Conservation (phyloP, 805 yeast species). For the Hanseniaspora valbyensis region DNA sequence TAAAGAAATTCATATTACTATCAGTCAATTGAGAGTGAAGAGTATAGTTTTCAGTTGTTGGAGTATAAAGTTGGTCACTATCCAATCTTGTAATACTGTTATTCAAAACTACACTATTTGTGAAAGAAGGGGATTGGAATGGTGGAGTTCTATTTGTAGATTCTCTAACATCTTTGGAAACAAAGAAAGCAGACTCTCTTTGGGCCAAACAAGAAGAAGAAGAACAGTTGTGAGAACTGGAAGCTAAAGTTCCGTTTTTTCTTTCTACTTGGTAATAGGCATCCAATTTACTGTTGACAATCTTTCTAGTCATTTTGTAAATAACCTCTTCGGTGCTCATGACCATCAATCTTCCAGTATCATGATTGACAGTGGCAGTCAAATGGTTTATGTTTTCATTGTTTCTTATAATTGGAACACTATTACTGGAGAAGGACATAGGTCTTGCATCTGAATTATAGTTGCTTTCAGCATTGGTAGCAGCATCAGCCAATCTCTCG, state of each 20-base stretch:
- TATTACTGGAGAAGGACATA: neutral
- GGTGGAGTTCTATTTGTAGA: slow-evolving; percentile 5
- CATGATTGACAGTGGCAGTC: neutral
- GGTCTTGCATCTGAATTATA: neutral
- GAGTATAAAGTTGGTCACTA: neutral
- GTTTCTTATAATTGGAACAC: neutral
- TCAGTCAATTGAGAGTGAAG: neutral
- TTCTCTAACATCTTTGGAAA: slow-evolving; percentile 12
- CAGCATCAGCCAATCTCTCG: neutral
- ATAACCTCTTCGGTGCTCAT: neutral
- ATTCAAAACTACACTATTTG: neutral
- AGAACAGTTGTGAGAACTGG: neutral
- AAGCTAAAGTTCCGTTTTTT: neutral
- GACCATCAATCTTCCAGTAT: slow-evolving; percentile 11
- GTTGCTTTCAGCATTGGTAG: neutral
- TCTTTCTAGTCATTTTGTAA: neutral
- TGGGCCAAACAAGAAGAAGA: neutral
- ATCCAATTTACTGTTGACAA: neutral
- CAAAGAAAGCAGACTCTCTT: slow-evolving; percentile 7
- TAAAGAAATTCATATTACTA: neutral
- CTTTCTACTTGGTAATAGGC: slow-evolving; percentile 2
- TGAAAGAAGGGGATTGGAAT: neutral
- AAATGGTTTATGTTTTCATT: neutral
- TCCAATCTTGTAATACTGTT: neutral
- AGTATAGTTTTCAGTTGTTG: neutral